A percentile compares a stretch with the other conserved stretches of the same genome.
phyloP scores from a whole-genome alignment of 441 rosid genomes.

The Cnidoscolus chayamansa region DNA sequence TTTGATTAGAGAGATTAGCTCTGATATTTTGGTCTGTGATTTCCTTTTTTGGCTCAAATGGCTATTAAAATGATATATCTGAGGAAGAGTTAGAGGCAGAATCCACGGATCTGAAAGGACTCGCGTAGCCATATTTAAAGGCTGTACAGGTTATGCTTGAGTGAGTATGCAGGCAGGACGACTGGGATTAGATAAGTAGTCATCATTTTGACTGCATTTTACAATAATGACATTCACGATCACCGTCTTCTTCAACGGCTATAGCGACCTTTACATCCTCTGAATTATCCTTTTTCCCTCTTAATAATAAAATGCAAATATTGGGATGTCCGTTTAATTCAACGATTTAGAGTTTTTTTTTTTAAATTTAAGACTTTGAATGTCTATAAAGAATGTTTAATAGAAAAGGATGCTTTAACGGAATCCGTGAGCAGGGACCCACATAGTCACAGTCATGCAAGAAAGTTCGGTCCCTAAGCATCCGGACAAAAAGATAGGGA shows the following conservation, averaged over 20 bases:
- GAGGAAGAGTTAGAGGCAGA: constrained; percentile 13
- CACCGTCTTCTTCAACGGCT: background rate
- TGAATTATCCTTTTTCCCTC: no score
- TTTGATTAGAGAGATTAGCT: background rate
- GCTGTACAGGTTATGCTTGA: background rate
- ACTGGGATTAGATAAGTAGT: background rate
- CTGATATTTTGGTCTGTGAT: background rate
- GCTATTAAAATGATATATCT: background rate
- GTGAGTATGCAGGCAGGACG: background rate
- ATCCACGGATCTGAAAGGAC: constrained; percentile 51
- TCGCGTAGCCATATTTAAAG: constrained; percentile 30
- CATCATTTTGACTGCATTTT: constrained; percentile 15
- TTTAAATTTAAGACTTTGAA: no score
- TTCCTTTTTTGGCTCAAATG: background rate
- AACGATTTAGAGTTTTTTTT: no score
- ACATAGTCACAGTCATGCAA: constrained; percentile 10
- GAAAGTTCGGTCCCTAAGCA: background rate
- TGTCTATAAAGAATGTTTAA: no score
- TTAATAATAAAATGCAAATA: no score
- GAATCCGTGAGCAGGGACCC: constrained; percentile 7
- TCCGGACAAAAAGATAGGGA: constrained; percentile 19
- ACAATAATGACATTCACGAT: constrained; percentile 28
- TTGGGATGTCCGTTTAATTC: no score
- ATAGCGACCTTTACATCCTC: no score
- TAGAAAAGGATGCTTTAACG: no score